phyloP scores from a whole-genome alignment of 2,329 filamentous ascomycete species.

The Aschersonia sp. region DNA sequence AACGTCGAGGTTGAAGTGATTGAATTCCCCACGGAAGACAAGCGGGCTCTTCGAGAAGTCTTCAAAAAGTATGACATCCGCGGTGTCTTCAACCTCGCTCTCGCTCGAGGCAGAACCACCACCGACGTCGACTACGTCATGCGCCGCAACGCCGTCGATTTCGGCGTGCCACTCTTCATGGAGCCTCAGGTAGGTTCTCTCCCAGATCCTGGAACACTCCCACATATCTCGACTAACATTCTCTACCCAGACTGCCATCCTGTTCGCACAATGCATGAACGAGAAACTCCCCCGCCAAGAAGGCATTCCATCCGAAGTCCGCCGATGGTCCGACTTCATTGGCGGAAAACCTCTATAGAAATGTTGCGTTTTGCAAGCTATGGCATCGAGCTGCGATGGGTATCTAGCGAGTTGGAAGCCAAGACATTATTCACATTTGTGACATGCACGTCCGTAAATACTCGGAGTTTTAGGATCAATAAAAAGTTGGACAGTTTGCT shows the following conservation, averaged over 20 bases:
- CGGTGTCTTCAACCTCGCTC: slow-evolving; percentile 89
- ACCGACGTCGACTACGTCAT: slow-evolving; percentile 96
- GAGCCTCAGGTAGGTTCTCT: slow-evolving; percentile 67
- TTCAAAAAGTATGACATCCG: slow-evolving; percentile 96
- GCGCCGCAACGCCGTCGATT: slow-evolving; percentile 95
- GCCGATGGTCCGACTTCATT: slow-evolving; percentile 91
- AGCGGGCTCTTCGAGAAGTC: slow-evolving; percentile 83
- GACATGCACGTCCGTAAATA: too few relatives aligned
- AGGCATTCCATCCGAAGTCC: slow-evolving; percentile 82
- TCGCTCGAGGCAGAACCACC: slow-evolving; percentile 67
- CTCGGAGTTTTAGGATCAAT: too few relatives aligned
- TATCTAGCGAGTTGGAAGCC: too few relatives aligned
- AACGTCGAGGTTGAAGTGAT: slow-evolving; percentile 71
- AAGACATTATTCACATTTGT: too few relatives aligned
- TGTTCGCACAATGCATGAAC: slow-evolving; percentile 94
- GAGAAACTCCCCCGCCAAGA: slow-evolving; percentile 84
- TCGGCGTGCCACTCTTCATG: slow-evolving; percentile 96
- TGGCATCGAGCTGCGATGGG: too few relatives aligned
- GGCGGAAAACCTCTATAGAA: slow-evolving; percentile 61
- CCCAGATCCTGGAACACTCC: neutral
- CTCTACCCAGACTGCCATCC: slow-evolving; percentile 62
- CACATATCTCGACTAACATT: neutral
- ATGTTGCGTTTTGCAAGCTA: too few relatives aligned
- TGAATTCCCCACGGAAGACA: slow-evolving; percentile 93
- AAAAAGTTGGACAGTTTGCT: too few relatives aligned